phyloP scores from a whole-genome alignment of 495 filamentous ascomycete genomes.

The Aspergillus sclerotiicarbonarius region DNA sequence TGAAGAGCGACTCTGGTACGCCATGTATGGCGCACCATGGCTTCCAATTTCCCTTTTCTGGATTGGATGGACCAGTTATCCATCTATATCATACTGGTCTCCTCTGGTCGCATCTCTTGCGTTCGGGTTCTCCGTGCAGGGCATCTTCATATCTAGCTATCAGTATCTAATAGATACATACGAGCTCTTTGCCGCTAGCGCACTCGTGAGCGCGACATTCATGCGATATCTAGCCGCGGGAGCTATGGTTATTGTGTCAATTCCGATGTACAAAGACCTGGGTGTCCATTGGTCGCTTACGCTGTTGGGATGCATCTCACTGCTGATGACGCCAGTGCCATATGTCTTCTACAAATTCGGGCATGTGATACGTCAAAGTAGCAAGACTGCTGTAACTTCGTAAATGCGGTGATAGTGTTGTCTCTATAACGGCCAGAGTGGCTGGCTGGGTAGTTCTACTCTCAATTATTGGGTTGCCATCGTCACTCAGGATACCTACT shows the following conservation, averaged over 20 bases:
- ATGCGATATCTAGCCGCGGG: slow-evolving; percentile 48
- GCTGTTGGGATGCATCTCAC: slow-evolving; percentile 45
- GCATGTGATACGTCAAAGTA: slow-evolving; percentile 37
- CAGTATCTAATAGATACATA: slow-evolving; percentile 55
- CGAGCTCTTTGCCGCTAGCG: slow-evolving; percentile 34
- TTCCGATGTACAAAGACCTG: slow-evolving; percentile 47
- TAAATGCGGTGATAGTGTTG: background rate
- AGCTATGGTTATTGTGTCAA: slow-evolving; percentile 39
- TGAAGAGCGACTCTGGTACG: slow-evolving; percentile 11
- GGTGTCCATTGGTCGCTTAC: slow-evolving; percentile 53
- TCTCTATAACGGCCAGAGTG: too few relatives aligned
- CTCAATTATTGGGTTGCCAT: background rate
- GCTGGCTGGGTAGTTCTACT: too few relatives aligned
- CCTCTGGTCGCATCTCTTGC: slow-evolving; percentile 43
- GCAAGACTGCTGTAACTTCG: slow-evolving; percentile 33
- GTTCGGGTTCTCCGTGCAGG: slow-evolving; percentile 50
- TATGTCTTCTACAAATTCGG: slow-evolving; percentile 53
- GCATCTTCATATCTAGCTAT: slow-evolving; percentile 46
- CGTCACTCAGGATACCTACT: background rate
- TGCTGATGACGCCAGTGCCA: slow-evolving; percentile 46
- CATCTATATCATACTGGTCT: slow-evolving; percentile 43
- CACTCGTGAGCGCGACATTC: slow-evolving; percentile 43
- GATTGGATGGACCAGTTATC: slow-evolving; percentile 12
- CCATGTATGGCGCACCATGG: slow-evolving; percentile 11
- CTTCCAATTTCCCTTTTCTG: slow-evolving; percentile 12